Evolutionary conservation across 768 basidiomycete species (phyloP).

Genomic region (Auricularia cornea): DNA sequence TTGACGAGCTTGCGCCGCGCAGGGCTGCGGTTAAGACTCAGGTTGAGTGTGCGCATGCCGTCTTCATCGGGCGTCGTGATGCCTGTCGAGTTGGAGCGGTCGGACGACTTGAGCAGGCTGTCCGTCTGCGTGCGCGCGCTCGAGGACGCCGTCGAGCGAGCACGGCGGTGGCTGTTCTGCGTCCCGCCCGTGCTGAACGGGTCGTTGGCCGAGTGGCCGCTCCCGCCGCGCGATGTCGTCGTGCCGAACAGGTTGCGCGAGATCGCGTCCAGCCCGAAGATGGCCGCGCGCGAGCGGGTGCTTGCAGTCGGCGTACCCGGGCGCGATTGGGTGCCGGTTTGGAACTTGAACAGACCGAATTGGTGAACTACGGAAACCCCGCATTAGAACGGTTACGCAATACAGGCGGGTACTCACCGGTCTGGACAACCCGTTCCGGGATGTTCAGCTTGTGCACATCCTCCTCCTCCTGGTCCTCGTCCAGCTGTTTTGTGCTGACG

Average conservation of each 20-base stretch:
- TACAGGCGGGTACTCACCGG: slow-evolving; percentile 32
- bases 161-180: slow-evolving; percentile 43
- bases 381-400: too few species aligned
- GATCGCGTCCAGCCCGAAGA: slow-evolving; percentile 83
- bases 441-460: slow-evolving; percentile 72
- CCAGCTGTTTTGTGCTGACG: slow-evolving; percentile 59
- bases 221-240: slow-evolving; percentile 47
- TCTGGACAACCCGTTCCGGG: slow-evolving; percentile 68
- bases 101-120: slow-evolving; percentile 63
- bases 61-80: slow-evolving; percentile 57
- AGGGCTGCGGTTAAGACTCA: background rate
- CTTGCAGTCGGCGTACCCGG: slow-evolving; percentile 79
- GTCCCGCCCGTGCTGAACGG: slow-evolving; percentile 3
- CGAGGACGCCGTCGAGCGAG: slow-evolving; percentile 61
- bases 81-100: slow-evolving; percentile 57
- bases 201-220: slow-evolving; percentile 46
- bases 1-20: slow-evolving; percentile 26
- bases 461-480: slow-evolving; percentile 65
- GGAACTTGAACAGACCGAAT: slow-evolving; percentile 83
- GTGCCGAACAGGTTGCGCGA: slow-evolving; percentile 80
- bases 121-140: slow-evolving; percentile 66
- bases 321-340: slow-evolving; percentile 63
- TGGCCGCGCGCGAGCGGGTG: slow-evolving; percentile 66
- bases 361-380: slow-evolving; percentile 46
- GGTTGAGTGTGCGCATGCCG: background rate